A percentile compares a stretch with the other conserved stretches of the same genome.
phyloP scores from a whole-genome alignment of 768 basidiomycete genomes.

The Collybiopsis luxurians region DNA sequence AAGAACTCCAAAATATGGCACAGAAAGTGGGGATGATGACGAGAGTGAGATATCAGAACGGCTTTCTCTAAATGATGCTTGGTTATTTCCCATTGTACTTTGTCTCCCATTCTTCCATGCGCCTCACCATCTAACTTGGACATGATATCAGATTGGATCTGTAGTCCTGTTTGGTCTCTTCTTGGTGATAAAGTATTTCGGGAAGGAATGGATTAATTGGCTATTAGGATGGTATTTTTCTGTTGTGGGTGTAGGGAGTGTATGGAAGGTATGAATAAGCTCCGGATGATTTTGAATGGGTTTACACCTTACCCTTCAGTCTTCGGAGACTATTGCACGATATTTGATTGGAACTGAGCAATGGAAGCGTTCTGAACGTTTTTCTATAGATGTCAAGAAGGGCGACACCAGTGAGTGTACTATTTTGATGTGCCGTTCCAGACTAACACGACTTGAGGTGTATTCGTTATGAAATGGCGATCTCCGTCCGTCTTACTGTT shows the following conservation, averaged over 20 bases:
- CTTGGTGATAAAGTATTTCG: constrained; percentile 67
- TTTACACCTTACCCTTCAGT: constrained; percentile 33
- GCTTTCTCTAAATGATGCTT: constrained; percentile 67
- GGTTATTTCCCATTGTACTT: constrained; percentile 68
- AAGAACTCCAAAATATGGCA: no score
- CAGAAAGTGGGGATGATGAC: constrained; percentile 24
- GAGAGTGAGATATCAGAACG: constrained; percentile 60
- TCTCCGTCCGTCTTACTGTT: constrained; percentile 56
- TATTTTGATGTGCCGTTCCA: no score
- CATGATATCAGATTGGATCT: constrained; percentile 61
- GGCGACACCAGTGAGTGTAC: constrained; percentile 42
- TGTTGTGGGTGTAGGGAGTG: constrained; percentile 58
- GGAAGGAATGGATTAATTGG: constrained; percentile 81
- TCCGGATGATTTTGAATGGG: constrained; percentile 1
- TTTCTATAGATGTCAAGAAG: constrained; percentile 41
- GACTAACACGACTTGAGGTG: constrained; percentile 9
- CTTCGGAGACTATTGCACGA: constrained; percentile 47
- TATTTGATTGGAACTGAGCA: constrained; percentile 44
- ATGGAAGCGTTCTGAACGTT: constrained; percentile 59
- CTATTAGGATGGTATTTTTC: constrained; percentile 76
- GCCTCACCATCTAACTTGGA: background rate
- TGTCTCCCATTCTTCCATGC: background rate
- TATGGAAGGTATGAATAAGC: constrained; percentile 57
- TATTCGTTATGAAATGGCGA: constrained; percentile 44
- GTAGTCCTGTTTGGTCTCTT: constrained; percentile 67